phyloP scores from a whole-genome alignment of 1,139 yeast genomes.

The Debaryomyces nepalensis region DNA sequence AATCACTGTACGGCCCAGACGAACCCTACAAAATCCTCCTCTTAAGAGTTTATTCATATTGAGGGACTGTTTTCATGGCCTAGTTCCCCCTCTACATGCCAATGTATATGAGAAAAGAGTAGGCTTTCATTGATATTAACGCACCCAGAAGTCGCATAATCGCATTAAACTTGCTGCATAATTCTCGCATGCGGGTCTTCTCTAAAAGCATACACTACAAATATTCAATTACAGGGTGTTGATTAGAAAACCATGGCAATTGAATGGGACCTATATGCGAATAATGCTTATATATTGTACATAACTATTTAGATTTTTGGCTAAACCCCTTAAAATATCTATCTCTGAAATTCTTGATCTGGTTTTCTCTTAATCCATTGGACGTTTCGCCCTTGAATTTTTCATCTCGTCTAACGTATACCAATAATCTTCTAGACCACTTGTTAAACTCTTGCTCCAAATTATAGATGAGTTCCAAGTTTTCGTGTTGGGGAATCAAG shows the following conservation, averaged over 20 bases:
- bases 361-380: constrained; percentile 46
- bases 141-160: constrained; percentile 9
- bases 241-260: neutral
- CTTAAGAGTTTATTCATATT: constrained; percentile 9
- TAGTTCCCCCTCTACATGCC: too few species aligned
- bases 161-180: constrained; percentile 10
- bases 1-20: neutral
- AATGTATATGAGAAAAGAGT: neutral
- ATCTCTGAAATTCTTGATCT: constrained; percentile 69
- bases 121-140: constrained; percentile 1
- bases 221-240: constrained; percentile 2
- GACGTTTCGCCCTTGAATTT: constrained; percentile 61
- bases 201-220: constrained; percentile 6
- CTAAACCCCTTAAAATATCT: constrained; percentile 77
- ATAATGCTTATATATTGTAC: constrained; percentile 6
- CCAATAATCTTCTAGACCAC: constrained; percentile 88
- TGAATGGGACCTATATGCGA: neutral
- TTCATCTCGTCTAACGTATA: constrained; percentile 71
- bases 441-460: constrained; percentile 88
- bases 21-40: neutral
- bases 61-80: neutral
- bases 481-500: constrained; percentile 78
- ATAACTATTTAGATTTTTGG: constrained; percentile 32
- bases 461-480: constrained; percentile 69
- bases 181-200: constrained; percentile 8